Base-by-base conservation (phyloP, 495 filamentous ascomycete genomes). In the Sordaria brevicollis region DNA sequence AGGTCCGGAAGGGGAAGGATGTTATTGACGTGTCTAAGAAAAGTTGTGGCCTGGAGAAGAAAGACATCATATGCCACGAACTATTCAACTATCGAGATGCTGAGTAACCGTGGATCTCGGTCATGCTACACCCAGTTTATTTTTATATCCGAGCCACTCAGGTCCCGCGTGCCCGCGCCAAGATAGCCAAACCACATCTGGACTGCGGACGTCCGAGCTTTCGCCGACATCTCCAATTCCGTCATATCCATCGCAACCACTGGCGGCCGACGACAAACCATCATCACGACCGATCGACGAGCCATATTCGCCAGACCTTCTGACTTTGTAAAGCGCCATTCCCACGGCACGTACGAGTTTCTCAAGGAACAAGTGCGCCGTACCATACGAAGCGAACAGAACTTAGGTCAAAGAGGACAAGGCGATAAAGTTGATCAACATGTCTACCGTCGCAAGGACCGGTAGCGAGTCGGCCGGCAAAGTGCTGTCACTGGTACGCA, bases 381-480 rank as follows among this genome's bases (percentile, higher is more conserved):
- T 29, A 62, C 15, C 49, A 15, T 62, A 62, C 49, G 49, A 31
- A 62, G n/a, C n/a, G 39, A 19, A 13, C 17, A 34, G 5, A 25
- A 35, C 15, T 29, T 11, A 37, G 29, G 31, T n/a, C 35, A 19
- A 62, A 38, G 19, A 54, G 39, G 25, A 17, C 21, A 57, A 65
- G 65, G 69, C n/a, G n/a, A n/a, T n/a, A n/a, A 68, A 38, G 5
- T 33, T 6, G 15, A 73, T 69, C 65, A 74, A 68, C 49, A 85
- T 87, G 84, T 85, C 84, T 69, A 69, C 81, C 66, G 73, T 80
- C 39, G 71, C 87, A 36, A 80, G 83, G 37, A 75, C 88, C 43
- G 84, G 85, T 72, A 88, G 87, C 68, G 86, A 91, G 69, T 85
- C 88, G 71, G 88, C 89, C 71, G 89, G 89, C 73, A 90, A 92